Percentiles rank a stretch among this genome's conserved stretches.
Conservation (phyloP, 208 protist species). For the Leishmania major region DNA sequence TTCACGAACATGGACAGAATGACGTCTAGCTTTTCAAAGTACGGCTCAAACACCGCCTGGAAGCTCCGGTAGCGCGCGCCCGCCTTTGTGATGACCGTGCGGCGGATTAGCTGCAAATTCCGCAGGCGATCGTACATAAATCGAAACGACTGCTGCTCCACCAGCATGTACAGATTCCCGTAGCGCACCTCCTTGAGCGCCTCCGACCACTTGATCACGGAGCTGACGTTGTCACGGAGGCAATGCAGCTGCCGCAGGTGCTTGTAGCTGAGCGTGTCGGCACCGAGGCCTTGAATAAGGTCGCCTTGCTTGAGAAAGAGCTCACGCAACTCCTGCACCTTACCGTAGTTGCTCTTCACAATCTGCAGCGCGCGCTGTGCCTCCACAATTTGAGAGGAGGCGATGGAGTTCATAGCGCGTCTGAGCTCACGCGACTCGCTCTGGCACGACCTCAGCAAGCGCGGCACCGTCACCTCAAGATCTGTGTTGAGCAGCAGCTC, state of each 20-base stretch:
- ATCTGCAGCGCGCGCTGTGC: constrained; percentile 77
- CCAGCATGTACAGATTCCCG: constrained; percentile 62
- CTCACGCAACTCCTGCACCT: constrained; percentile 63
- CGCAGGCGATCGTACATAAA: constrained; percentile 68
- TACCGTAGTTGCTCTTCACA: constrained; percentile 59
- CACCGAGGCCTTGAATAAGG: constrained; percentile 73
- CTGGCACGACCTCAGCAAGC: constrained; percentile 69
- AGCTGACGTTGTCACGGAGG: constrained; percentile 78
- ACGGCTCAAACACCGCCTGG: constrained; percentile 82
- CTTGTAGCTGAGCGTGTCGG: constrained; percentile 63
- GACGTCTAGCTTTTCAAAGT: constrained; percentile 86
- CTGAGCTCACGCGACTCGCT: constrained; percentile 81
- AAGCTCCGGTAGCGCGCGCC: constrained; percentile 60
- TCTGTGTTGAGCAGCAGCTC: constrained; percentile 76
- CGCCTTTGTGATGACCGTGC: constrained; percentile 68
- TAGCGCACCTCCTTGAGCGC: constrained; percentile 85
- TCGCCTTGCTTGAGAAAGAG: constrained; percentile 80
- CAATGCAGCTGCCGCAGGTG: constrained; percentile 79
- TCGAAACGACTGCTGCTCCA: constrained; percentile 63
- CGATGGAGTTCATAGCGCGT: constrained; percentile 76
- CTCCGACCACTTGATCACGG: constrained; percentile 82
- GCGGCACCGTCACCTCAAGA: constrained; percentile 76
- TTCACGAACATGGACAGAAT: constrained; percentile 72
- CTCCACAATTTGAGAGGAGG: constrained; percentile 80
- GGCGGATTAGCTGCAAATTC: constrained; percentile 73